Conservation (phyloP, 2,329 filamentous ascomycete species). For the Lecanoromycetidae sp. region DNA sequence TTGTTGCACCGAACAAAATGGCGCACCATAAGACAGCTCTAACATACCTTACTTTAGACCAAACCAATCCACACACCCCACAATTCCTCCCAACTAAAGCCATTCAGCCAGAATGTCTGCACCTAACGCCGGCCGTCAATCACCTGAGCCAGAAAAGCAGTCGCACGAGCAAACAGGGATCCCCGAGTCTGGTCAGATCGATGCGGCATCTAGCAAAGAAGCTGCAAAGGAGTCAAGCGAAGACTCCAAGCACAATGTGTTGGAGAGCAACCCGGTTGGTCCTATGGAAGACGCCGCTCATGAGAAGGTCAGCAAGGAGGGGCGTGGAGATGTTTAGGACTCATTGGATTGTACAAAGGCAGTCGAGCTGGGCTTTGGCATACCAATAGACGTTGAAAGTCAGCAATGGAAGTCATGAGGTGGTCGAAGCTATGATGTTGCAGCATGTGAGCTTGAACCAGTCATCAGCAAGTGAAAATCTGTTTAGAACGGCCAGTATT, state of each 20-base stretch:
- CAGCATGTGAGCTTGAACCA: not conserved
- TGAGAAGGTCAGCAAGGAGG: slow-evolving; percentile 18
- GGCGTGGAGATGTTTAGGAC: slow-evolving; percentile 15
- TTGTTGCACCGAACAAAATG: too few species aligned
- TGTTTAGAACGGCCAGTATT: not conserved
- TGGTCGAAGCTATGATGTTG: not conserved
- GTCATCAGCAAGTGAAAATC: not conserved
- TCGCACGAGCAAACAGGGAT: slow-evolving; percentile 8
- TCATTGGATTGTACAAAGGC: too few species aligned
- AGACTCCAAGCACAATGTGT: slow-evolving; percentile 12
- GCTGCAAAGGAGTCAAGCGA: slow-evolving; percentile 16
- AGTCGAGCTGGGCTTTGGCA: not conserved
- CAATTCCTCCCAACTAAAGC: not conserved
- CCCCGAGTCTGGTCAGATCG: slow-evolving; percentile 16
- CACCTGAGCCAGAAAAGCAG: slow-evolving; percentile 16
- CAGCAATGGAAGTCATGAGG: not conserved
- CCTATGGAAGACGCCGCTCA: slow-evolving; percentile 17
- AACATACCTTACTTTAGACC: too few species aligned
- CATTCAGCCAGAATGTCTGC: slow-evolving; percentile 16
- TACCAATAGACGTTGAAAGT: not conserved
- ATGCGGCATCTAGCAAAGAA: slow-evolving; percentile 14
- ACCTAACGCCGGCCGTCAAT: slow-evolving; percentile 18
- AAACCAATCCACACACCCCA: not conserved
- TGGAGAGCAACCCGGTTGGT: slow-evolving; percentile 17
- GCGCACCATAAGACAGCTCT: too few species aligned